Base-by-base conservation (phyloP, 1,284 basidiomycete genomes). In the Cryptococcus sp. region DNA sequence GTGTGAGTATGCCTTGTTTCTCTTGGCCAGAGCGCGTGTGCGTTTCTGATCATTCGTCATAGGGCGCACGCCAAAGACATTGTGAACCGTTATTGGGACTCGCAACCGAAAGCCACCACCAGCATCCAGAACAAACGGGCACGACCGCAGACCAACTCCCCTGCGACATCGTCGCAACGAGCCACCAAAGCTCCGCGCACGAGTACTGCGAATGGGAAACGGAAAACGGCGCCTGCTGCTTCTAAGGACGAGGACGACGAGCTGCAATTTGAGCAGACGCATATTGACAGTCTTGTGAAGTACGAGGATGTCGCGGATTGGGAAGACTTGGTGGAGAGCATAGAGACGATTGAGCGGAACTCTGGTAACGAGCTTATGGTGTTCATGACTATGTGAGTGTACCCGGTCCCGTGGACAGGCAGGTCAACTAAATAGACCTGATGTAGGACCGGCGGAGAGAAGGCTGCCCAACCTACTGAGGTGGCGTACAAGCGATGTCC, bases 191-290 rank as follows among this genome's bases (percentile, higher is more conserved):
- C 62, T 35, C 58, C 50, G 45, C 52, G 57, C 41, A 51, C 59
- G 45, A 45, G 59, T 22, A 50, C 53, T 56, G 54, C 50, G 40
- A 61, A 56, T 41, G 63, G 54, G 22, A 64, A 54, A 61, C 53
- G 50, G 60, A 66, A 81, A 81, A 62, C 82, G 80, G 46, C 15
- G 39, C 8, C 31, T 35, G 44, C 54, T 17, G 47, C 40, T 47
- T 65, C 77, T 82, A 25, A 44, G 15, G 62, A 64, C 7, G 64
- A 83, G 81, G 46, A 88, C 82, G 73, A 88, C 86, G 39, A 44
- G 8, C 82, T 47, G 11, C 31, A 35, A 10, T 69, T 52, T 47
- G 60, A 61, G 10, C 56, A 65, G 22, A 71, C 72, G 5, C 72
- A 77, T 61, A 57, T 57, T 1, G 76, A 77, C 56, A 51, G 55